Conservation (phyloP, 73 alveolate species). For the Uronychia setigera region DNA sequence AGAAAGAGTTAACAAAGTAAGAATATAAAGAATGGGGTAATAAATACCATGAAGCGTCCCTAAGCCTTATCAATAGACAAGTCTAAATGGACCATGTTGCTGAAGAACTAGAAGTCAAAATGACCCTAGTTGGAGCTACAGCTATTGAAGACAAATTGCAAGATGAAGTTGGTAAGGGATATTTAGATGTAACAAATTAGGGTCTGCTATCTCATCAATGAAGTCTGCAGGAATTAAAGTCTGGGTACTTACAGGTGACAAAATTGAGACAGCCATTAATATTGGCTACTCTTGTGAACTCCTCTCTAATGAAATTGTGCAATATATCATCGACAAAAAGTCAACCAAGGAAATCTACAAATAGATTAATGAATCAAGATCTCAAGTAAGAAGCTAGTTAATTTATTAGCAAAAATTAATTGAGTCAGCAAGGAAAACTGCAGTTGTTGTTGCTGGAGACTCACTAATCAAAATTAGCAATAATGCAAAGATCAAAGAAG, state of each 20-base stretch:
- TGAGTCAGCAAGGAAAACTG: slow-evolving; percentile 57
- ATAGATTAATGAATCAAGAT: slow-evolving; percentile 6
- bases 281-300: slow-evolving; percentile 65
- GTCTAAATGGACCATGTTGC: slow-evolving; percentile 68
- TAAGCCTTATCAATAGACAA: slow-evolving; percentile 59
- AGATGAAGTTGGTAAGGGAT: slow-evolving; percentile 85
- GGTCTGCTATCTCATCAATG: slow-evolving; percentile 69
- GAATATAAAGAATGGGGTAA: slow-evolving; percentile 82
- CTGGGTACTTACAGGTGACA: slow-evolving; percentile 97
- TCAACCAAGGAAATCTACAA: slow-evolving; percentile 29
- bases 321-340: slow-evolving; percentile 21
- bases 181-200: too few species aligned
- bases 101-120: slow-evolving; percentile 81
- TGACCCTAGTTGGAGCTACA: slow-evolving; percentile 91
- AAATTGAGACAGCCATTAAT: slow-evolving; percentile 86
- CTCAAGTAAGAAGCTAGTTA: slow-evolving; percentile 17
- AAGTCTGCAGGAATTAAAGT: slow-evolving; percentile 81
- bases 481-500: slow-evolving; percentile 45
- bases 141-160: slow-evolving; percentile 98
- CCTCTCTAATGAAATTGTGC: slow-evolving; percentile 20
- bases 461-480: slow-evolving; percentile 75
- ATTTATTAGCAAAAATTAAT: slow-evolving; percentile 31
- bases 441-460: slow-evolving; percentile 85
- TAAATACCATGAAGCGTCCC: slow-evolving; percentile 75
- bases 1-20: slow-evolving; percentile 79